Percentiles rank a stretch among this genome's conserved stretches.
Evolutionary conservation across 2,329 filamentous ascomycete species (phyloP).

Genomic region (Colletotrichum sansevieriae): DNA sequence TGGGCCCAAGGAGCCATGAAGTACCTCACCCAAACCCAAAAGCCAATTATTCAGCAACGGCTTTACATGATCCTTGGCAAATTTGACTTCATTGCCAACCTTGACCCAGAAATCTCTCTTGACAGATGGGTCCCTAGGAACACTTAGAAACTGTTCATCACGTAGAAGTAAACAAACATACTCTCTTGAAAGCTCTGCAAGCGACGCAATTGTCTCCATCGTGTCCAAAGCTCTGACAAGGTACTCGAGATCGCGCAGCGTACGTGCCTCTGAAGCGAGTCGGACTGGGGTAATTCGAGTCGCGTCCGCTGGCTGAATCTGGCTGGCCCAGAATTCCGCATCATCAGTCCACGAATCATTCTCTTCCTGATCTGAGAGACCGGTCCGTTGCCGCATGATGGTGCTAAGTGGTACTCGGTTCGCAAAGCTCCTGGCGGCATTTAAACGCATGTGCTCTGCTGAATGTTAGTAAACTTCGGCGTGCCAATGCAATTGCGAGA

Average conservation of each 20-base stretch:
- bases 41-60: slow-evolving; percentile 77
- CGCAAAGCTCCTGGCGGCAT: slow-evolving; percentile 67
- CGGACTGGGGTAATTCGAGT: slow-evolving; percentile 55
- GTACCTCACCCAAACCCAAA: slow-evolving; percentile 65
- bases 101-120: slow-evolving; percentile 66
- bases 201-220: slow-evolving; percentile 74
- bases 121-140: slow-evolving; percentile 48
- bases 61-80: slow-evolving; percentile 68
- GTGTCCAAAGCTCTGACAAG: slow-evolving; percentile 75
- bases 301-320: slow-evolving; percentile 53
- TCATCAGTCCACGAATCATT: slow-evolving; percentile 53
- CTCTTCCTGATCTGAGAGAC: slow-evolving; percentile 54
- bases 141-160: slow-evolving; percentile 45
- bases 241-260: slow-evolving; percentile 77
- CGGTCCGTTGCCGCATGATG: slow-evolving; percentile 59
- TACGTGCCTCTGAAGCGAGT: slow-evolving; percentile 68
- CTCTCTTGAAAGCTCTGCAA: slow-evolving; percentile 66
- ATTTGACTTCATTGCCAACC: slow-evolving; percentile 67
- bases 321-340: slow-evolving; percentile 55
- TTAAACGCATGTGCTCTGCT: slow-evolving; percentile 63
- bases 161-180: slow-evolving; percentile 51
- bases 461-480: slow-evolving; percentile 37
- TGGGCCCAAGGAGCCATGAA: not conserved
- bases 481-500: slow-evolving; percentile 27
- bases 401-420: slow-evolving; percentile 64